A percentile compares a stretch with the other conserved stretches of the same genome.
phyloP scores from a whole-genome alignment of 208 protist genomes.

The Crithidia bombi region DNA sequence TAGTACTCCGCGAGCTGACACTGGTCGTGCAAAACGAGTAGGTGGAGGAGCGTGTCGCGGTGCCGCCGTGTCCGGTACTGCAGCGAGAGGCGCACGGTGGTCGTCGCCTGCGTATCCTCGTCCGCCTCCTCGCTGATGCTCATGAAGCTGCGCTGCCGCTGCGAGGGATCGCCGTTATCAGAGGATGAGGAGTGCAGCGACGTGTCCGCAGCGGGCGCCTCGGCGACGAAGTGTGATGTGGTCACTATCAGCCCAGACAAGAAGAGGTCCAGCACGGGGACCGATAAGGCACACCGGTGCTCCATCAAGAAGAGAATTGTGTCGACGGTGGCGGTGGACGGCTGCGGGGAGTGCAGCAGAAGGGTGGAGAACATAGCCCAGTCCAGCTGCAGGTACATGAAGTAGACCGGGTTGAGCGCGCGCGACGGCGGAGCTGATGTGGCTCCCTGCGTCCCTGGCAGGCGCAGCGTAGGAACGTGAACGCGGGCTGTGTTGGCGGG shows the following conservation, averaged over 20 bases:
- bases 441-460: neutral
- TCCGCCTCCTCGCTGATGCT: slow-evolving; percentile 24
- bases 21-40: slow-evolving; percentile 84
- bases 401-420: slow-evolving; percentile 30
- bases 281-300: slow-evolving; percentile 60
- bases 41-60: slow-evolving; percentile 70
- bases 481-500: neutral
- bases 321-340: slow-evolving; percentile 64
- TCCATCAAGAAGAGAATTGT: slow-evolving; percentile 72
- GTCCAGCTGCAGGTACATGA: slow-evolving; percentile 71
- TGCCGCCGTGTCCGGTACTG: slow-evolving; percentile 55
- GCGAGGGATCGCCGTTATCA: neutral
- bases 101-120: neutral
- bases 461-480: neutral
- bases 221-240: slow-evolving; percentile 14
- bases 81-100: slow-evolving; percentile 20
- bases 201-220: neutral
- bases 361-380: slow-evolving; percentile 79
- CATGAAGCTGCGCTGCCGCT: slow-evolving; percentile 20
- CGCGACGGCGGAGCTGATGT: neutral
- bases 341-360: slow-evolving; percentile 65
- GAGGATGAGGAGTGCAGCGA: neutral
- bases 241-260: slow-evolving; percentile 46
- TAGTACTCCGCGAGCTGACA: slow-evolving; percentile 80
- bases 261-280: slow-evolving; percentile 74